Evolutionary conservation across 306 rosid genomes (phyloP).

Genomic region (Rosa lucieae): DNA sequence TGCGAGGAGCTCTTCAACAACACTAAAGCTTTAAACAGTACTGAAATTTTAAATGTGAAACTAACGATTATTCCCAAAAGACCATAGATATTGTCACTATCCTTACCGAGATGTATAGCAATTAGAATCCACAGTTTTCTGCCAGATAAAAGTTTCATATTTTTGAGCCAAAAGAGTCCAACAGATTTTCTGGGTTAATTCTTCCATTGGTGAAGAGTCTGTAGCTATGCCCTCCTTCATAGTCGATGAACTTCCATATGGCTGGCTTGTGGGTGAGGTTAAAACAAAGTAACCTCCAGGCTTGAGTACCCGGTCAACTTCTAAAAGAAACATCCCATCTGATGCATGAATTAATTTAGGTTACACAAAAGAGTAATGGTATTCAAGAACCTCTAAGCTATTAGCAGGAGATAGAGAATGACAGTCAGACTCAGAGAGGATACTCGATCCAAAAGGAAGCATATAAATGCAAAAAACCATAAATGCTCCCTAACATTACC

Average conservation of each 20-base stretch:
- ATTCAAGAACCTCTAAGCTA: slow-evolving; percentile 11
- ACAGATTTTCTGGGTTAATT: slow-evolving; percentile 64
- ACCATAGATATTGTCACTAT: neutral
- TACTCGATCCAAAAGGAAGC: neutral
- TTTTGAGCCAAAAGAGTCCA: slow-evolving; percentile 94
- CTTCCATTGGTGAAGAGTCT: slow-evolving; percentile 51
- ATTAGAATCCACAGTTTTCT: slow-evolving; percentile 66
- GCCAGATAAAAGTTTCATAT: slow-evolving; percentile 92
- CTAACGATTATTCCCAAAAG: neutral
- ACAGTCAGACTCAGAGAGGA: neutral
- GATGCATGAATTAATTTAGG: slow-evolving; percentile 37
- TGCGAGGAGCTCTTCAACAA: slow-evolving; percentile 11
- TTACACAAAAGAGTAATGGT: slow-evolving; percentile 9
- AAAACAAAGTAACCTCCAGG: slow-evolving; percentile 98
- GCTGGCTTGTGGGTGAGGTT: slow-evolving; percentile 72
- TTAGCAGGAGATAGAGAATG: neutral
- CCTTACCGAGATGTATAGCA: slow-evolving; percentile 86
- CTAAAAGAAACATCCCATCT: slow-evolving; percentile 83
- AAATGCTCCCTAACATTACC: slow-evolving; percentile 42
- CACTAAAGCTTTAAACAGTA: slow-evolving; percentile 11
- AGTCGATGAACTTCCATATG: slow-evolving; percentile 57
- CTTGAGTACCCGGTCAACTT: slow-evolving; percentile 93
- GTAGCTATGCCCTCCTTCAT: slow-evolving; percentile 52
- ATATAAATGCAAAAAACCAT: neutral
- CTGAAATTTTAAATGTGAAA: neutral